Base-by-base conservation (phyloP, 1,139 yeast species). In the Yamadazyma dendronema region DNA sequence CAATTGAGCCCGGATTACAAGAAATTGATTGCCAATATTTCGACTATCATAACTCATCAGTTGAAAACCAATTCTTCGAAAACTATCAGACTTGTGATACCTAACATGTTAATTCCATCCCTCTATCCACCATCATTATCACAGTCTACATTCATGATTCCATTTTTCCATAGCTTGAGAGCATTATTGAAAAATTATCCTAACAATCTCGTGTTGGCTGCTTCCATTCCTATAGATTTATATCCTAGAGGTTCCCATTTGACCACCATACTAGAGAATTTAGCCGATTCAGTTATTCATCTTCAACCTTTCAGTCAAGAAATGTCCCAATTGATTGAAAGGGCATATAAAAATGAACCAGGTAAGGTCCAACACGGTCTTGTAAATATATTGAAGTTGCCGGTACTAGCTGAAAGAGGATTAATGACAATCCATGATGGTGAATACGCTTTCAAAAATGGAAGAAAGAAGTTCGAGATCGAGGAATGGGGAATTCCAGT, bases 401-500 rank as follows among this genome's bases (percentile, higher is more conserved):
- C 96, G 0, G 68, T 77, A 2, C 61, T 87, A 30, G 79, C 89
- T 33, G 92, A 84, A 31, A 61, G 79, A 31, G 97, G 98, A 0
- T 70, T 79, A 49, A 90, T 89, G 96, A 77, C 79, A 49, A 74
- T 79, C 2, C 78, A 81, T 39, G 70, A 71, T 40, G 84, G 87
- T 37, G 97, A 90, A 60, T 83, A 77, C 59, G 90, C 96, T 3
- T 92, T 90, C 62, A 81, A 84, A 53, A 88, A 88, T 44, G 92
- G 96, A 11, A 73, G 85, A 44, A 80, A 81, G 60, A 80, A 76
- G 53, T 88, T 92, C 56, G 95, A 85, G 52, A 84, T 90, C 41
- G 90, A 85, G 47, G 87, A 81, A 53, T 90, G 96, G 95, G 87
- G 95, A 17, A 92, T 92, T 33, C 97, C 98, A 0, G 95, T 92